A percentile compares a stretch with the other conserved stretches of the same genome.
Evolutionary conservation across 2,329 filamentous ascomycete genomes (phyloP).

Genomic region (Beauveria rudraprayagi): DNA sequence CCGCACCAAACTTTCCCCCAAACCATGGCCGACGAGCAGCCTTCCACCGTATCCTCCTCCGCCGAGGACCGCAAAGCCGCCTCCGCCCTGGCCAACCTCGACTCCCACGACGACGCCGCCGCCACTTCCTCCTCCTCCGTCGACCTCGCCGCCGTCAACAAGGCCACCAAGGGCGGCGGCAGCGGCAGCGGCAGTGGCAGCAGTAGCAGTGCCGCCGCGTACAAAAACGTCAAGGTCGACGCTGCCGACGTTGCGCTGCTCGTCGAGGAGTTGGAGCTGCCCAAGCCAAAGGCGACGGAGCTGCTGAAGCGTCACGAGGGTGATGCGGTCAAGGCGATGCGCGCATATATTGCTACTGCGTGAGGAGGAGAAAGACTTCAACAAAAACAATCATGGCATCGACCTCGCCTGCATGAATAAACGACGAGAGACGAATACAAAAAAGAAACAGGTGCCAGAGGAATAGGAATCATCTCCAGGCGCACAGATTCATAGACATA

Average conservation of each 20-base stretch:
- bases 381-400: no score
- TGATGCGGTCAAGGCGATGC: constrained; percentile 59
- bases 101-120: constrained; percentile 32
- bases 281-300: constrained; percentile 66
- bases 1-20: no score
- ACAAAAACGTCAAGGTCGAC: constrained; percentile 66
- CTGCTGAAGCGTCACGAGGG: constrained; percentile 65
- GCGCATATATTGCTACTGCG: constrained; percentile 37
- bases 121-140: constrained; percentile 43
- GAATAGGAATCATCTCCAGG: background rate
- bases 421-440: background rate
- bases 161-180: constrained; percentile 53
- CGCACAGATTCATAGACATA: background rate
- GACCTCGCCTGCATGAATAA: no score
- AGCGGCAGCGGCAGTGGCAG: constrained; percentile 15
- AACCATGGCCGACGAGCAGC: constrained; percentile 51
- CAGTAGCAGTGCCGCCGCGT: constrained; percentile 17
- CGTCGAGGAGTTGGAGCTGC: constrained; percentile 64
- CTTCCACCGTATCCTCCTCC: constrained; percentile 41
- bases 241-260: constrained; percentile 61
- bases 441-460: background rate
- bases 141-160: constrained; percentile 61
- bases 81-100: constrained; percentile 63
- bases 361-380: background rate
- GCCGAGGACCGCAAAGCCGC: constrained; percentile 73